These are phyloP conservation scores for Podaxis pistillaris DNA, from an alignment of 768 basidiomycete species.

Conservation along the genomic window DNA sequence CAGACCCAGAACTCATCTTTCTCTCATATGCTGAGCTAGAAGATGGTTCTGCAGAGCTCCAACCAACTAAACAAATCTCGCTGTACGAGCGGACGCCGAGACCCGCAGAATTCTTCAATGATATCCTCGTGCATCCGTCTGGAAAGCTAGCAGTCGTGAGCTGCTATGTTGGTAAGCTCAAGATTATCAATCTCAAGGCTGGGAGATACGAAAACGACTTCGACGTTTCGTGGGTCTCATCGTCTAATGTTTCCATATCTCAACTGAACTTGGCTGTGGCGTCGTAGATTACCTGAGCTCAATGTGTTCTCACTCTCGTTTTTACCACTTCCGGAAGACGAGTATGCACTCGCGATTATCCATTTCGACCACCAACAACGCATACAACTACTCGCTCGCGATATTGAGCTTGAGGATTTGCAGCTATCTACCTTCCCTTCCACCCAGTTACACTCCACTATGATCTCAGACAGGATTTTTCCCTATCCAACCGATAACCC, in stretches of 20 bases:
- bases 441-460: constrained; percentile 47
- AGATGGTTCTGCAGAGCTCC: constrained; percentile 34
- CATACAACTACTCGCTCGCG: constrained; percentile 63
- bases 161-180: constrained; percentile 71
- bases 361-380: constrained; percentile 61
- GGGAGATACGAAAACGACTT: constrained; percentile 56
- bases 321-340: constrained; percentile 42
- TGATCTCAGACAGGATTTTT: constrained; percentile 49
- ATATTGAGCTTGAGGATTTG: constrained; percentile 44
- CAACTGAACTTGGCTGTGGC: constrained; percentile 6
- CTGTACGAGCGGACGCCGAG: constrained; percentile 59
- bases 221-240: constrained; percentile 57
- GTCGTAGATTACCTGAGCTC: constrained; percentile 56
- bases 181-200: constrained; percentile 54
- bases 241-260: background rate
- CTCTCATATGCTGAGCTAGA: constrained; percentile 46
- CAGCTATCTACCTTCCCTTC: constrained; percentile 53
- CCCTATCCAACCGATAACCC: constrained; percentile 38
- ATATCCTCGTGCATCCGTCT: constrained; percentile 63
- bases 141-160: constrained; percentile 61
- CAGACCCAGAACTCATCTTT: constrained; percentile 70
- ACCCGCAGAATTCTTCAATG: constrained; percentile 68
- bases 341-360: constrained; percentile 62
- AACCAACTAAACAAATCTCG: constrained; percentile 42
- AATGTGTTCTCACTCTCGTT: constrained; percentile 70